Base-by-base conservation (phyloP, 2,329 filamentous ascomycete species). In the Exophiala sideris region DNA sequence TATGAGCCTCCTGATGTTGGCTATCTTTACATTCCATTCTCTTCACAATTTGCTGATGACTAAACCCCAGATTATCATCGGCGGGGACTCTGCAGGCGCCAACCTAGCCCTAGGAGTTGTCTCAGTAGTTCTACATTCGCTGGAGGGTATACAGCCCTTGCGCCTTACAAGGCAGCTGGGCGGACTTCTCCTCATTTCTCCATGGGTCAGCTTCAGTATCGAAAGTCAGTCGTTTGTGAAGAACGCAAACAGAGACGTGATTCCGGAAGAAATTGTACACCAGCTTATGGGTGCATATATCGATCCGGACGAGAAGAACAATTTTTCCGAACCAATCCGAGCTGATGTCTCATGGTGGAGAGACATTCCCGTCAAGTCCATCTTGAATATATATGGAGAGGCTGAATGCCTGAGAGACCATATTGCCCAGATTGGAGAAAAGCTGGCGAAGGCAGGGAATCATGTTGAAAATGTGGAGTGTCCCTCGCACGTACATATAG, bases 31-130 rank as follows among this genome's bases (percentile, higher is more conserved):
- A 32, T 6, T 42, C 4, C 32, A 18, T 38, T 39, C 36, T 39
- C 36, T 32, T 18, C 34, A 36, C 12, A 48, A 18, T 9, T 11
- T 24, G n/a, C n/a, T n/a, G n/a, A n/a, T n/a, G n/a, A n/a, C n/a
- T n/a, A n/a, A n/a, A n/a, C n/a, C 6, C 34, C n/a, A 60, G 47
- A 40, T 62, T 12, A 33, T 58, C 14, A 32, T 62, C 36, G 57
- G 48, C 3, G 59, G 59, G 11, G 59, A 62, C 42, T 56, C 48
- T 3, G 47, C 47, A 6, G 59, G 59, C 5, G 59, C 39, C 3
- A 56, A 58, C 52, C 36, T 59, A 9, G 38, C 52, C 7, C 35
- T 61, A 6, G 18, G 38, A 1, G 10, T 58, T 12, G 33, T 61
- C 3, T 49, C 48, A 5, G n/a, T 41, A 5, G 8, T 56, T 9